A percentile compares a stretch with the other conserved stretches of the same genome.
Evolutionary conservation across 805 yeast genomes (phyloP).

Genomic region (Barnettozyma sucrosica): DNA sequence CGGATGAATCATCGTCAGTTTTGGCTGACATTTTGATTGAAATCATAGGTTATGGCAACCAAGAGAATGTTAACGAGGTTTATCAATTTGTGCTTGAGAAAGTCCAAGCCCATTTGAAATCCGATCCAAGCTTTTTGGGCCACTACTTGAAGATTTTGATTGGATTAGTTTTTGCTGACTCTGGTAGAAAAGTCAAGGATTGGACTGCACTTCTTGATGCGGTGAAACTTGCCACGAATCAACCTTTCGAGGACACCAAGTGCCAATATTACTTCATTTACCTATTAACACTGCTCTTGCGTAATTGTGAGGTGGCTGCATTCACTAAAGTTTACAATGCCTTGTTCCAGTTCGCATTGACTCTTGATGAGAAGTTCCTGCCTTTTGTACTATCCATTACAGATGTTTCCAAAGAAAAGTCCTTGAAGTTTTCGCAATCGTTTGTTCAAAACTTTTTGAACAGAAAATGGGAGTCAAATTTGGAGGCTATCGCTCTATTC

Average conservation of each 20-base stretch:
- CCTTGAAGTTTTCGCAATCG: slow-evolving; percentile 37
- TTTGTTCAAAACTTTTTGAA: slow-evolving; percentile 46
- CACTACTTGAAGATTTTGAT: slow-evolving; percentile 33
- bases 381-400: slow-evolving; percentile 43
- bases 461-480: slow-evolving; percentile 32
- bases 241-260: background rate
- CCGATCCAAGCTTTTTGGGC: slow-evolving; percentile 10
- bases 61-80: slow-evolving; percentile 40
- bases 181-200: slow-evolving; percentile 55
- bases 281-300: slow-evolving; percentile 42
- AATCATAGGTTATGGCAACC: slow-evolving; percentile 46
- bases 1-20: slow-evolving; percentile 33
- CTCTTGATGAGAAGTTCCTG: slow-evolving; percentile 34
- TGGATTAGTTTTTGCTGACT: slow-evolving; percentile 56
- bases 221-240: slow-evolving; percentile 12
- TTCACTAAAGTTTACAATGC: slow-evolving; percentile 42
- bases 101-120: slow-evolving; percentile 16
- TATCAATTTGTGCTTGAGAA: slow-evolving; percentile 32
- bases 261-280: slow-evolving; percentile 31
- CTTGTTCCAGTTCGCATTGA: slow-evolving; percentile 36
- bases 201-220: slow-evolving; percentile 38
- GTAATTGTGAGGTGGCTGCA: slow-evolving; percentile 47
- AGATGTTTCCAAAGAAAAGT: slow-evolving; percentile 38
- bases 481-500: slow-evolving; percentile 37
- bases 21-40: slow-evolving; percentile 53